These are phyloP conservation scores for Tetrapyrgos nigripes DNA, from an alignment of 1,284 basidiomycete species.

Conservation along the genomic window DNA sequence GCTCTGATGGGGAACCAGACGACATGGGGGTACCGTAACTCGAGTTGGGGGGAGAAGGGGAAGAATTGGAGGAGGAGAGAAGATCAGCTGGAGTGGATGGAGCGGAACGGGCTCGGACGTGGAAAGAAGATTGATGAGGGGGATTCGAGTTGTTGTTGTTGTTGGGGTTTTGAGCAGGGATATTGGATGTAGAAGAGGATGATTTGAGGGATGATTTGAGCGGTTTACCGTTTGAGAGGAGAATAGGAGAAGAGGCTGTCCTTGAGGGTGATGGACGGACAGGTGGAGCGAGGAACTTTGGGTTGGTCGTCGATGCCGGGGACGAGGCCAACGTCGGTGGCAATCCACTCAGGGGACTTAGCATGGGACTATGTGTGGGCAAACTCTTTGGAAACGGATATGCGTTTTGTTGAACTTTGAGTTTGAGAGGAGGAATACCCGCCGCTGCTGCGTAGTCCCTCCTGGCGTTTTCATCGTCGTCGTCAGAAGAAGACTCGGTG, in stretches of 20 bases:
- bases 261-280: conserved; percentile 26
- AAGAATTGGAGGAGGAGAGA: conserved; percentile 13
- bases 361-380: conserved; percentile 27
- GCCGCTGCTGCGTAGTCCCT: conserved; percentile 17
- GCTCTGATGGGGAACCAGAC: conserved; percentile 23
- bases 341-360: conserved; percentile 20
- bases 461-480: not conserved
- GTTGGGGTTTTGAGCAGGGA: conserved; percentile 38
- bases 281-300: conserved; percentile 21
- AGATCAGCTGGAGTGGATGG: conserved; percentile 18
- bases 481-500: conserved; percentile 4
- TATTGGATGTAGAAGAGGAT: conserved; percentile 60
- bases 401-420: conserved; percentile 12
- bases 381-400: conserved; percentile 39
- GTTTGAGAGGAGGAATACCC: conserved; percentile 15
- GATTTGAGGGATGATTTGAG: conserved; percentile 90
- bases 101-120: conserved; percentile 15
- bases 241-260: conserved; percentile 46
- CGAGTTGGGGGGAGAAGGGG: conserved; percentile 3
- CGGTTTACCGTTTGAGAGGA: conserved; percentile 88
- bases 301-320: conserved; percentile 8
- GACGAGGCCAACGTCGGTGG: conserved; percentile 1
- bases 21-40: not conserved
- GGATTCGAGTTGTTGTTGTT: conserved; percentile 18
- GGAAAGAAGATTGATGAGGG: conserved; percentile 33